phyloP scores from a whole-genome alignment of 306 rosid genomes.

The Mimosa pudica region DNA sequence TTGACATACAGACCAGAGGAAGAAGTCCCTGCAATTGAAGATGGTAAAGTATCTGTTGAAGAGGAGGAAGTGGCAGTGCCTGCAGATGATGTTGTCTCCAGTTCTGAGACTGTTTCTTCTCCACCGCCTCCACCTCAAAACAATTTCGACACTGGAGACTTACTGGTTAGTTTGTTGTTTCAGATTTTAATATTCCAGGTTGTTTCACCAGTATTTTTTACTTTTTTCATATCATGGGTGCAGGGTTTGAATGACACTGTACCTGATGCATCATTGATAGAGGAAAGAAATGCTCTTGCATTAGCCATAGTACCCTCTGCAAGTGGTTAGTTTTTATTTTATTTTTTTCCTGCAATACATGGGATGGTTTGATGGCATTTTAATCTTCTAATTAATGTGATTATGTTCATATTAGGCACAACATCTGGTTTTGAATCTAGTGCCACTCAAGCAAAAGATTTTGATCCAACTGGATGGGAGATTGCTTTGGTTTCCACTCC shows the following conservation, averaged over 20 bases:
- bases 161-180: constrained; percentile 59
- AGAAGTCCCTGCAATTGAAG: constrained; percentile 67
- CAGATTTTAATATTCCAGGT: constrained; percentile 5
- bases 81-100: constrained; percentile 49
- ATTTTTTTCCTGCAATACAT: constrained; percentile 26
- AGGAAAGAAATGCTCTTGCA: constrained; percentile 92
- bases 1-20: constrained; percentile 88
- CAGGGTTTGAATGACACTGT: constrained; percentile 78
- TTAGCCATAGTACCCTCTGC: constrained; percentile 86
- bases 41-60: constrained; percentile 56
- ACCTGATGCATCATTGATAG: constrained; percentile 69
- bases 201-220: constrained; percentile 14
- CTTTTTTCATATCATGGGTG: constrained; percentile 36
- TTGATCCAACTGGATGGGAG: constrained; percentile 99
- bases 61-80: constrained; percentile 62
- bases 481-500: constrained; percentile 93
- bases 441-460: constrained; percentile 62
- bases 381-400: constrained; percentile 30
- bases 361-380: constrained; percentile 31
- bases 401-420: constrained; percentile 43
- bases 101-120: constrained; percentile 53
- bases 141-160: constrained; percentile 73
- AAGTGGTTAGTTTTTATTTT: constrained; percentile 46
- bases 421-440: constrained; percentile 70
- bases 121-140: constrained; percentile 61